Evolutionary conservation across 2,329 filamentous ascomycete species (phyloP).

Genomic region (Teratosphaeria zuluensis): DNA sequence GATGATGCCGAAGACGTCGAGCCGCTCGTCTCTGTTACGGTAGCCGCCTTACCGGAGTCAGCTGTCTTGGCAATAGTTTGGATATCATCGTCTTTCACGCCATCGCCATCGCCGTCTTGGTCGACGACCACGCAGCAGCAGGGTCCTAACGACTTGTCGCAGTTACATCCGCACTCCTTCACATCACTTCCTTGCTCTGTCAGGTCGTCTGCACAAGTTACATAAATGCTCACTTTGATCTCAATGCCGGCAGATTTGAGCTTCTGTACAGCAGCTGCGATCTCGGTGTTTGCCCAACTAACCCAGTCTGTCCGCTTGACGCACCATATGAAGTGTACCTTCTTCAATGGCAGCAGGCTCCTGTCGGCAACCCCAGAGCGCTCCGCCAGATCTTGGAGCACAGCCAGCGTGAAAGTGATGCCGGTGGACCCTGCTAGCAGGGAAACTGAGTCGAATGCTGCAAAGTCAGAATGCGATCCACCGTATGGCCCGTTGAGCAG

Average conservation of each 20-base stretch:
- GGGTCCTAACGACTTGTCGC: conserved; percentile 16
- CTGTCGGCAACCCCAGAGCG: conserved; percentile 7
- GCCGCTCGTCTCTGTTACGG: neutral
- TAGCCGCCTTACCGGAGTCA: neutral
- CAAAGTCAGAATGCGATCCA: conserved; percentile 14
- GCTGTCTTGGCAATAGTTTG: neutral
- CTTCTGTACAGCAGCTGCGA: conserved; percentile 10
- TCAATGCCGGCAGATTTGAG: conserved; percentile 12
- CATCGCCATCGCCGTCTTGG: conserved; percentile 2
- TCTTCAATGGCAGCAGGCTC: conserved; percentile 12
- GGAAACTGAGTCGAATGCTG: conserved; percentile 18
- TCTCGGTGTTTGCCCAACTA: conserved; percentile 14
- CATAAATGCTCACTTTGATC: conserved; percentile 12
- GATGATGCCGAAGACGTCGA: neutral
- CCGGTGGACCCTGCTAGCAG: conserved; percentile 20
- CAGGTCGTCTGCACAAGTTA: conserved; percentile 18
- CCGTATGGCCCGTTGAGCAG: conserved; percentile 20
- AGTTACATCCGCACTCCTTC: conserved; percentile 16
- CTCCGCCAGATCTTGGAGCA: conserved; percentile 18
- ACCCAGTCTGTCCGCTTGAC: conserved; percentile 13
- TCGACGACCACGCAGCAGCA: conserved; percentile 15
- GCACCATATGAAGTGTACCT: conserved; percentile 19
- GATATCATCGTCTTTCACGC: conserved; percentile 3
- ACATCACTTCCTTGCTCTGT: conserved; percentile 7
- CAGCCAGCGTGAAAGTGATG: conserved; percentile 18